phyloP scores from a whole-genome alignment of 164 flowering plant species.

The Vitis riparia region DNA sequence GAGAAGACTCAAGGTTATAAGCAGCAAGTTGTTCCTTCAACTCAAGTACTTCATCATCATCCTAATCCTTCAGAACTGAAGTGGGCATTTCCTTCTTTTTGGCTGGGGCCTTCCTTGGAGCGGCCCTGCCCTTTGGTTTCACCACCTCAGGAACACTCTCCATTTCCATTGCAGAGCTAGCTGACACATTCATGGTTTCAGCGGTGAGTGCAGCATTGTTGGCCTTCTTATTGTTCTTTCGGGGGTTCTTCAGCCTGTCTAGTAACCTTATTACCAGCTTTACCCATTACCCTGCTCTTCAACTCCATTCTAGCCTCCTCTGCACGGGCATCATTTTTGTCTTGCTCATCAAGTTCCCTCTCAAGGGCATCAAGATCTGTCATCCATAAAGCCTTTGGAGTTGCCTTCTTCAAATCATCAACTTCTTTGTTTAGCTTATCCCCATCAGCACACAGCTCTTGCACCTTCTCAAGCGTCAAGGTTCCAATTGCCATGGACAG shows the following conservation, averaged over 20 bases:
- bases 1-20: conserved; percentile 73
- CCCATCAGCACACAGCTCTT: conserved; percentile 56
- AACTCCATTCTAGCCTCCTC: conserved; percentile 18
- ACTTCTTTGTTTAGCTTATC: conserved; percentile 55
- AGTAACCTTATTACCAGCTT: conserved; percentile 10
- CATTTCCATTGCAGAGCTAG: conserved; percentile 32
- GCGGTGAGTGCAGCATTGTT: conserved; percentile 28
- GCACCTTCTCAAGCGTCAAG: conserved; percentile 80
- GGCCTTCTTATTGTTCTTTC: conserved; percentile 47
- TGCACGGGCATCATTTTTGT: conserved; percentile 23
- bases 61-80: conserved; percentile 31
- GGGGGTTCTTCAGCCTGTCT: conserved; percentile 27
- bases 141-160: conserved; percentile 34
- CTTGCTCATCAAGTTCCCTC: conserved; percentile 52
- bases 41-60: conserved; percentile 59
- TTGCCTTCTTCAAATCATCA: conserved; percentile 50
- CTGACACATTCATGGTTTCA: conserved; percentile 30
- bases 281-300: conserved; percentile 9
- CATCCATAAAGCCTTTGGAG: conserved; percentile 64
- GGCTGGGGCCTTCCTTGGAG: conserved; percentile 61
- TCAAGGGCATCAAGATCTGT: conserved; percentile 78
- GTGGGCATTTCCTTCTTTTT: conserved; percentile 46
- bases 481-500: conserved; percentile 24
- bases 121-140: conserved; percentile 64
- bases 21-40: conserved; percentile 68